Evolutionary conservation across 2,329 filamentous ascomycete species (phyloP), one percentile per base, ranked within the genome.

Genomic region (Catunica adiposa): DNA sequence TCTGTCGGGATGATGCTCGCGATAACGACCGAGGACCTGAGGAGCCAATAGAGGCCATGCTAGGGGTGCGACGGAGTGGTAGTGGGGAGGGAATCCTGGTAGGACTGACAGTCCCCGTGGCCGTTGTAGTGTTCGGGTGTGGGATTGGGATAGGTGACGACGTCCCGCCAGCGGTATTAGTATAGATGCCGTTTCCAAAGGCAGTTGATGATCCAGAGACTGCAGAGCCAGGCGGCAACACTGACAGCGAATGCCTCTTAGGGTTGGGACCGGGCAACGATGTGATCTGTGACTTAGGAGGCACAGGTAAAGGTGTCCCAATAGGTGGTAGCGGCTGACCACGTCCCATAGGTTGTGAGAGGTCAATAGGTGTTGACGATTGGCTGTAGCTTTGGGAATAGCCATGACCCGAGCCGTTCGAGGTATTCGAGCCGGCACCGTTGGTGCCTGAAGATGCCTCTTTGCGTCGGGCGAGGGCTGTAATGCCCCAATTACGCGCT

Each of bases 291-390:
- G 72, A 76, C 55, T 73, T 77, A 37, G 81, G 78, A 1, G 83
- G 83, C 44, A 73, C 78, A 1, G 89, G 88, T 1, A 94, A 73
- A 2, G 89, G 88, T 47, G 77, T 82, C 1, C 88, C 89, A 1
- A 84, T 86, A 7, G 88, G 87, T 50, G 87, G 88, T 17, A 94
- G 71, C 1, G 88, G 88, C 62, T 84, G 83, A 0, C 88, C 88
- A 40, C 88, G 78, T 1, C 89, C 89, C 71, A 94, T 88, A 1
- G 88, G 88, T 62, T 86, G 78, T 60, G 66, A 69, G 58, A 77
- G 61, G 68, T 79, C 66, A 59, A 79, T 65, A 64, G 65, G 25
- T 17, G 40, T n/a, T 11, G 54, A 23, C 17, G 51, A 22, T 25
- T 51, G 47, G 20, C 47, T 51, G 26, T 51, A 31, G n/a, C 15